Percentiles rank a stretch among this genome's conserved stretches.
Conservation (phyloP, 345 rosid genomes). For the Balakata baccata region DNA sequence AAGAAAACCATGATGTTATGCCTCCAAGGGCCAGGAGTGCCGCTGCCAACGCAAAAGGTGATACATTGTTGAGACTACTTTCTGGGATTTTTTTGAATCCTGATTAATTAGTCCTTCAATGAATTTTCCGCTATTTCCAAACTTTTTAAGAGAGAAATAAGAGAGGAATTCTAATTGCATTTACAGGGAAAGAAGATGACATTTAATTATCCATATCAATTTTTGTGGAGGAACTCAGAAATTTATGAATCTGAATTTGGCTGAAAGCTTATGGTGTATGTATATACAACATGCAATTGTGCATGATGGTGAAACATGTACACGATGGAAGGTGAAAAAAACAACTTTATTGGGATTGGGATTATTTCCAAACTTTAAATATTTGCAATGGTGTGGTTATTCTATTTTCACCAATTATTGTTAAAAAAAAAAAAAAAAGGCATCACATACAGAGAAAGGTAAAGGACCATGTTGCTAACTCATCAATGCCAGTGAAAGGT, state of each 20-base stretch:
- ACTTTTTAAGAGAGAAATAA: neutral
- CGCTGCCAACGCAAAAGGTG: too few species aligned
- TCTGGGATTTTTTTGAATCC: too few species aligned
- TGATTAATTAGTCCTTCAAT: too few species aligned
- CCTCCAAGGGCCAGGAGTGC: too few species aligned
- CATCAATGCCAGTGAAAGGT: too few species aligned
- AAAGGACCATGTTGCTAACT: too few species aligned
- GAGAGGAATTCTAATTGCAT: neutral
- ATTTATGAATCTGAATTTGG: neutral
- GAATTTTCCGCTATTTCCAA: neutral
- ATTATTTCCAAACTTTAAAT: neutral
- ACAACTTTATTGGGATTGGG: constrained; percentile 19
- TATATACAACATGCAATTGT: neutral
- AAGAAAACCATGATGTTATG: too few species aligned
- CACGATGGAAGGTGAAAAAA: neutral
- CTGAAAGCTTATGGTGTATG: neutral
- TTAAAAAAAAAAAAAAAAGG: too few species aligned
- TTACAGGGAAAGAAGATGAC: neutral
- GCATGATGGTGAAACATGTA: neutral
- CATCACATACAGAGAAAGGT: too few species aligned
- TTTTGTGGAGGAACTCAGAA: neutral
- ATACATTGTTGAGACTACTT: too few species aligned
- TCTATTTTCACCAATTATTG: too few species aligned
- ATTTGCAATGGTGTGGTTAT: neutral
- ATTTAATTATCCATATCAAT: neutral